Evolutionary conservation across 2,329 filamentous ascomycete genomes (phyloP).

Genomic region (Septoria linicola): DNA sequence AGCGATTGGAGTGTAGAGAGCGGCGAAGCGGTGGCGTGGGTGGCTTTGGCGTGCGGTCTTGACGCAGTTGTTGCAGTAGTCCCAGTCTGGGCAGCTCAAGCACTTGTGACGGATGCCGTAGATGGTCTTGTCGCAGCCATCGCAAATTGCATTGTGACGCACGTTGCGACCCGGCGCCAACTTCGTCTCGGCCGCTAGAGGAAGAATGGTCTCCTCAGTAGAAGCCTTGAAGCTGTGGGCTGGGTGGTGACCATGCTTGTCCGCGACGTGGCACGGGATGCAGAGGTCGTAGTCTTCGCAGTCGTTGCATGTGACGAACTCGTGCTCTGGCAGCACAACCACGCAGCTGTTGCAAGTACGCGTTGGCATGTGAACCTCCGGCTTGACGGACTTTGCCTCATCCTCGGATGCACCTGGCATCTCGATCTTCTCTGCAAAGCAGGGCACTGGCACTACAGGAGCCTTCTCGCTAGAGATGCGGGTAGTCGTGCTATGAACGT

Average conservation of each 20-base stretch:
- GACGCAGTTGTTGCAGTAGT: slow-evolving; percentile 81
- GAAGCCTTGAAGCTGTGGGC: slow-evolving; percentile 75
- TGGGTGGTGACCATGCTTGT: slow-evolving; percentile 87
- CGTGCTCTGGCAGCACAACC: slow-evolving; percentile 63
- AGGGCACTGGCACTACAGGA: slow-evolving; percentile 29
- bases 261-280: slow-evolving; percentile 71
- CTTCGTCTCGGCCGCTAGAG: slow-evolving; percentile 62
- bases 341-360: slow-evolving; percentile 75
- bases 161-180: slow-evolving; percentile 78
- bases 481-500: slow-evolving; percentile 84
- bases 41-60: slow-evolving; percentile 67
- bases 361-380: slow-evolving; percentile 43
- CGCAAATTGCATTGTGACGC: slow-evolving; percentile 85
- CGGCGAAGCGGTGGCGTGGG: slow-evolving; percentile 81
- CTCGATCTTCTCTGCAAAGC: slow-evolving; percentile 41
- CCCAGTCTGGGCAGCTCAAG: slow-evolving; percentile 94
- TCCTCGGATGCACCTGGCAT: slow-evolving; percentile 48
- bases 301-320: slow-evolving; percentile 79
- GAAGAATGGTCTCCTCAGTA: slow-evolving; percentile 61
- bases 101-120: slow-evolving; percentile 93
- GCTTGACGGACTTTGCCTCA: slow-evolving; percentile 43
- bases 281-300: slow-evolving; percentile 95
- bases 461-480: slow-evolving; percentile 54
- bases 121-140: slow-evolving; percentile 88
- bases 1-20: slow-evolving; percentile 73